Percentiles rank a stretch among this genome's conserved stretches.
These are phyloP conservation scores for Clitocybe nebularis DNA, from an alignment of 1,284 basidiomycete species.

Conservation along the genomic window DNA sequence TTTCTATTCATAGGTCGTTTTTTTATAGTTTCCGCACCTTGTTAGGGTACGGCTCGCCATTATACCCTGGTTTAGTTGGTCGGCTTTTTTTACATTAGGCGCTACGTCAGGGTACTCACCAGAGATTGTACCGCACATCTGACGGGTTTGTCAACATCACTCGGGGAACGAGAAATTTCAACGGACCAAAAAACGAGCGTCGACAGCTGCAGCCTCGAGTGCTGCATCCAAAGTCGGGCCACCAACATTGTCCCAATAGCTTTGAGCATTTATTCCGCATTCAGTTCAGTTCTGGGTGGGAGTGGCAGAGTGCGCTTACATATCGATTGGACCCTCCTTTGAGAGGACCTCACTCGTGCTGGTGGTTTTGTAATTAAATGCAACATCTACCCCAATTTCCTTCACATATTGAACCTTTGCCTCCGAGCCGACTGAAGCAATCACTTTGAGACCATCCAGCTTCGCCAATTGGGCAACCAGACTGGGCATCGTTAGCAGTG, in stretches of 20 bases:
- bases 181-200: constrained; percentile 16
- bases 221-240: constrained; percentile 62
- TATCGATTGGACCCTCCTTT: constrained; percentile 52
- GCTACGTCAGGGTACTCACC: constrained; percentile 10
- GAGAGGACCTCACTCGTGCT: constrained; percentile 48
- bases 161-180: not conserved
- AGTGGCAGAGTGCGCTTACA: constrained; percentile 30
- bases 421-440: constrained; percentile 67
- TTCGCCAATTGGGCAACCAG: constrained; percentile 60
- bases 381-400: constrained; percentile 62
- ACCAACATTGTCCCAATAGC: constrained; percentile 45
- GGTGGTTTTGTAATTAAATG: constrained; percentile 70
- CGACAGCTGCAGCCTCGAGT: constrained; percentile 31
- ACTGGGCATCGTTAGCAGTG: constrained; percentile 14
- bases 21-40: not conserved
- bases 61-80: too few species aligned
- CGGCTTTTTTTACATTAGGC: too few species aligned
- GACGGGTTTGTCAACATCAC: not conserved
- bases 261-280: too few species aligned
- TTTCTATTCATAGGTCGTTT: not conserved
- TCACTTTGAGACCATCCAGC: constrained; percentile 59
- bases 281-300: too few species aligned
- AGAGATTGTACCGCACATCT: constrained; percentile 17
- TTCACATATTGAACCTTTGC: constrained; percentile 66
- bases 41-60: constrained; percentile 1